Evolutionary conservation across 352 stramenopile species (phyloP).

Genomic region (Phytophthora pseudosyringae): DNA sequence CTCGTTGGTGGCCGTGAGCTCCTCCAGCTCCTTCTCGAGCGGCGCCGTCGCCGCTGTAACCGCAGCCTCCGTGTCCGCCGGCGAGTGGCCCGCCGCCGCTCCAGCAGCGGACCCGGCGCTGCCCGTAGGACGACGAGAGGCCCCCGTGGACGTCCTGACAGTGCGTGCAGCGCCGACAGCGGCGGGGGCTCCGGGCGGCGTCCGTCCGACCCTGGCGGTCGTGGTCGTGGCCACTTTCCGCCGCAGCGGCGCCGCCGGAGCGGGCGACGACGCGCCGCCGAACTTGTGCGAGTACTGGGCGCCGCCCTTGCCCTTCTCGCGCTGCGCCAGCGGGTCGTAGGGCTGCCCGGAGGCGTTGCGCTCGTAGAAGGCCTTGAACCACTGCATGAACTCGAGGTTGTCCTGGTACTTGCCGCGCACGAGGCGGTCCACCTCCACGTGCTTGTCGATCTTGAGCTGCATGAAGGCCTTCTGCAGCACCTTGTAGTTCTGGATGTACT

Average conservation of each 20-base stretch:
- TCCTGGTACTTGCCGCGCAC: slow-evolving; percentile 99
- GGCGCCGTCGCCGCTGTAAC: slow-evolving; percentile 46
- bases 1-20: slow-evolving; percentile 71
- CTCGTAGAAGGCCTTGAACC: slow-evolving; percentile 95
- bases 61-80: slow-evolving; percentile 35
- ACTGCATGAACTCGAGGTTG: slow-evolving; percentile 99
- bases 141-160: slow-evolving; percentile 29
- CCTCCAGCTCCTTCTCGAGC: slow-evolving; percentile 79
- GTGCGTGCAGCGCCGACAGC: slow-evolving; percentile 20
- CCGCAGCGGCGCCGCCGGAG: slow-evolving; percentile 39
- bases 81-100: slow-evolving; percentile 10
- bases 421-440: slow-evolving; percentile 98
- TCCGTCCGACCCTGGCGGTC: slow-evolving; percentile 41
- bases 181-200: slow-evolving; percentile 56
- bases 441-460: slow-evolving; percentile 94
- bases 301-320: slow-evolving; percentile 95
- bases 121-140: slow-evolving; percentile 41
- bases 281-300: slow-evolving; percentile 79
- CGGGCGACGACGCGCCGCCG: slow-evolving; percentile 34
- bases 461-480: slow-evolving; percentile 98
- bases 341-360: slow-evolving; percentile 82
- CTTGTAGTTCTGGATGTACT: slow-evolving; percentile 99
- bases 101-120: slow-evolving; percentile 29
- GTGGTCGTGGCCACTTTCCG: slow-evolving; percentile 47
- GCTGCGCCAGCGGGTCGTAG: slow-evolving; percentile 94